Base-by-base conservation (phyloP, 2,329 filamentous ascomycete species). In the Sarocladiaceae sp. region DNA sequence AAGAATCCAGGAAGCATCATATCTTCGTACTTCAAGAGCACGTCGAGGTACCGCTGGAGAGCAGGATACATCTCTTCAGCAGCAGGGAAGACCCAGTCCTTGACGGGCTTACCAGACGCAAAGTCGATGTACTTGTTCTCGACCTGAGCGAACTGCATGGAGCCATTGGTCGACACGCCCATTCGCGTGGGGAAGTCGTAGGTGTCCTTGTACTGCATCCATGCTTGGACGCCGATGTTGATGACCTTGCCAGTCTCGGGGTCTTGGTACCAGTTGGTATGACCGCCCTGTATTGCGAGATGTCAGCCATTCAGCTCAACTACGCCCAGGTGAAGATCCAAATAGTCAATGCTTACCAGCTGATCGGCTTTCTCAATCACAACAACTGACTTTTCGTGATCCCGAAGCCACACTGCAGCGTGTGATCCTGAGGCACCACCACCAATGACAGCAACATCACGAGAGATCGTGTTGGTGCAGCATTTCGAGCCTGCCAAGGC, bases 211-310 rank as follows among this genome's bases (percentile, higher is more conserved):
- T 66, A 58, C 34, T 63, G 48, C 23, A 57, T 53, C 23, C 56
- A 66, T 4, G 56, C 54, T 35, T 63, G 54, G 12, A 66, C 62
- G 34, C 62, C 63, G 46, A 54, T 62, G 50, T 66, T 59, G 43
- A 55, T 55, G 0, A 52, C 43, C 1, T 34, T 46, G 15, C 56
- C 58, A 6, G 57, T 64, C 54, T 13, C 40, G n/a, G 64, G 66
- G 26, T 67, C 66, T 5, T 52, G 57, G 51, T 69, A 75, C 12
- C 70, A 73, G 12, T 70, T 56, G 3, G 67, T 66, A 50, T 74
- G 69, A 4, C 73, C 72, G 16, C 72, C 73, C 45, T 73, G 20
- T 33, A 11, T 12, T 7, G 23, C 16, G 15, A 4, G 6, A 10
- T 19, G 23, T 41, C 23, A 29, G 21, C 5, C n/a, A n/a, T 26